Evolutionary conservation across 106 monocot species (phyloP).

Genomic region (Acorus calamus): DNA sequence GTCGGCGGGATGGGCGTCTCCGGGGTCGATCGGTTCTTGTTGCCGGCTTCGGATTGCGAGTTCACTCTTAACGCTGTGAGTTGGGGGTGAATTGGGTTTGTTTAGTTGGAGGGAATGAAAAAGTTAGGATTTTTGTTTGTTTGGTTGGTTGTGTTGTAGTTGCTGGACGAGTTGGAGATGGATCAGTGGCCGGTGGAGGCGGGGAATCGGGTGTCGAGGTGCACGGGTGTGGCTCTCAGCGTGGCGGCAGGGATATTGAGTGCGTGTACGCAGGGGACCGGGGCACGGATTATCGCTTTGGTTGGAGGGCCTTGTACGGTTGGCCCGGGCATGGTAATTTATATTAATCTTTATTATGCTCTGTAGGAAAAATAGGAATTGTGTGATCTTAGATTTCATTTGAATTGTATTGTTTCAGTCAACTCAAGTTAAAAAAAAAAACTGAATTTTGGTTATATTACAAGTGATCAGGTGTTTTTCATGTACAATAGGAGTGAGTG

Average conservation of each 20-base stretch:
- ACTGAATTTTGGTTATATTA: too few species aligned
- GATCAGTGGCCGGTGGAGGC: constrained; percentile 95
- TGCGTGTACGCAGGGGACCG: constrained; percentile 86
- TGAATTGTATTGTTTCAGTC: too few species aligned
- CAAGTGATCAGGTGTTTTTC: too few species aligned
- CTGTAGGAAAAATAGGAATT: too few species aligned
- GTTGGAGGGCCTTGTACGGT: constrained; percentile 94
- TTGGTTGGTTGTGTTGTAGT: constrained; percentile 16
- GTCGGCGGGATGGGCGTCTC: constrained; percentile 1
- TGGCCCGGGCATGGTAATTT: constrained; percentile 91
- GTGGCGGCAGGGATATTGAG: constrained; percentile 86
- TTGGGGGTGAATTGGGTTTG: too few species aligned
- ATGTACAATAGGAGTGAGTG: too few species aligned
- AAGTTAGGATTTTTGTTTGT: background rate
- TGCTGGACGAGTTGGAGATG: constrained; percentile 85
- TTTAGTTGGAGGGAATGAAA: background rate
- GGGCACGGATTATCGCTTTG: constrained; percentile 86
- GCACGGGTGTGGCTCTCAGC: constrained; percentile 90
- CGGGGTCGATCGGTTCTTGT: constrained; percentile 52
- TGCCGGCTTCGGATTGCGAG: constrained; percentile 88
- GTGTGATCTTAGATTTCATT: too few species aligned
- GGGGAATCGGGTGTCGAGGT: constrained; percentile 59
- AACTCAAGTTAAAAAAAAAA: too few species aligned
- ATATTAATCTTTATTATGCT: too few species aligned
- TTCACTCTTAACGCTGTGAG: constrained; percentile 79